phyloP scores from a whole-genome alignment of 2,329 filamentous ascomycete species.

The Nemania bipapillata region DNA sequence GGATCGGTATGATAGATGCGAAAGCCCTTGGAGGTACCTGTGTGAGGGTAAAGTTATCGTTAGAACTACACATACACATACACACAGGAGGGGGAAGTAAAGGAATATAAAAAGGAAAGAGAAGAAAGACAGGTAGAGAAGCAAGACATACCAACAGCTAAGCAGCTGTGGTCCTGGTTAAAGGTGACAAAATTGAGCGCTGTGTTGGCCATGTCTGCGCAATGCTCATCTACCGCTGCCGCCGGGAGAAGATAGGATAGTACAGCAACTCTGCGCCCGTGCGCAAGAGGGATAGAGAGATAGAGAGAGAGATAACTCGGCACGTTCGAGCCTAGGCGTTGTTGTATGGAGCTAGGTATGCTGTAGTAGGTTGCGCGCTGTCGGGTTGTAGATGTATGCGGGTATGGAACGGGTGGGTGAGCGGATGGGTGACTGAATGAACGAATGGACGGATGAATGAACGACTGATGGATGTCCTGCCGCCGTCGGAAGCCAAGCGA shows the following conservation, averaged over 20 bases:
- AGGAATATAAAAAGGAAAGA: background rate
- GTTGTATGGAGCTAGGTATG: background rate
- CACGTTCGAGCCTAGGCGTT: background rate
- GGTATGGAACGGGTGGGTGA: background rate
- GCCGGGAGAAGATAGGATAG: constrained; percentile 2
- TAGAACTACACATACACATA: no score
- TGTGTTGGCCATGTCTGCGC: constrained; percentile 68
- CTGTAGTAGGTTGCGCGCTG: background rate
- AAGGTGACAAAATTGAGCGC: constrained; percentile 98
- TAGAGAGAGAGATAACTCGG: background rate
- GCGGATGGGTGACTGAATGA: background rate
- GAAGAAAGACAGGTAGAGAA: background rate
- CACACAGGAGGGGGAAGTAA: background rate
- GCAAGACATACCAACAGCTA: constrained; percentile 81
- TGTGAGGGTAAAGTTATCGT: no score
- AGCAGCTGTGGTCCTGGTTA: constrained; percentile 97
- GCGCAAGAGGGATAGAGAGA: background rate
- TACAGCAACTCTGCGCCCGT: background rate
- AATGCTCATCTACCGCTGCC: background rate
- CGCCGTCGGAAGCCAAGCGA: constrained; percentile 35
- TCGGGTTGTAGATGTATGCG: background rate
- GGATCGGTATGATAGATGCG: constrained; percentile 97
- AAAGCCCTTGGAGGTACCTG: constrained; percentile 92
- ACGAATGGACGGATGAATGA: background rate
- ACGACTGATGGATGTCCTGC: constrained; percentile 18